Evolutionary conservation across 2,329 filamentous ascomycete species (phyloP).

Genomic region (Colletotrichum plurivorum): DNA sequence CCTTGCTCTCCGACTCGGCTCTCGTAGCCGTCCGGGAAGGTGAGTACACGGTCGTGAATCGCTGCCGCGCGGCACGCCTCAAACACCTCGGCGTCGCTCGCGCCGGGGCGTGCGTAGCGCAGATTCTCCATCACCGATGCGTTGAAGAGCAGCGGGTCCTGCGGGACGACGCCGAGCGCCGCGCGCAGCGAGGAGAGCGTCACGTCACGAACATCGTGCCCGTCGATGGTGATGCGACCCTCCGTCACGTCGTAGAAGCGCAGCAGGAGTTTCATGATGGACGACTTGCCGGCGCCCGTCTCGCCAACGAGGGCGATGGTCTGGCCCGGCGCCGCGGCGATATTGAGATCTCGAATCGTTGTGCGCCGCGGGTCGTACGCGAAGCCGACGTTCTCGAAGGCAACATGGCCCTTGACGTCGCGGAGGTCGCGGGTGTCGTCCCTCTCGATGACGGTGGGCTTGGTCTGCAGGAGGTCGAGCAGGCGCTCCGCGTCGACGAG

Average conservation of each 20-base stretch:
- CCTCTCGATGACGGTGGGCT: constrained; percentile 67
- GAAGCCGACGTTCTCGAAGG: constrained; percentile 69
- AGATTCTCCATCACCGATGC: constrained; percentile 78
- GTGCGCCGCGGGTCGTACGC: constrained; percentile 67
- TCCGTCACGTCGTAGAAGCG: constrained; percentile 71
- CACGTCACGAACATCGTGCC: constrained; percentile 43
- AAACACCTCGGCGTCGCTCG: constrained; percentile 7
- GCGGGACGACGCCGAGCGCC: constrained; percentile 73
- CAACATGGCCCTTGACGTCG: constrained; percentile 62
- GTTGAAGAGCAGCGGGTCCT: constrained; percentile 81
- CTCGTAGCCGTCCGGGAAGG: constrained; percentile 68
- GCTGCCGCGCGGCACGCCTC: constrained; percentile 60
- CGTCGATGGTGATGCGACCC: constrained; percentile 52
- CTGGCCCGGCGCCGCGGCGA: constrained; percentile 65
- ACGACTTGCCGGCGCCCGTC: constrained; percentile 75
- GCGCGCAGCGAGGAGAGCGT: constrained; percentile 50
- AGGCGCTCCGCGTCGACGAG: constrained; percentile 77
- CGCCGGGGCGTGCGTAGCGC: constrained; percentile 47
- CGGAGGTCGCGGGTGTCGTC: constrained; percentile 60
- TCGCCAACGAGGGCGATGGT: constrained; percentile 74
- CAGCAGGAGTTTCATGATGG: constrained; percentile 71
- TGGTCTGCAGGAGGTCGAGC: constrained; percentile 68
- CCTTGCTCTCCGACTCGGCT: constrained; percentile 77
- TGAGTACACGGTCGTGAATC: constrained; percentile 68
- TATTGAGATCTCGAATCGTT: constrained; percentile 63